These are phyloP conservation scores for Trypethelium eluteriae DNA, from an alignment of 495 filamentous ascomycete species.

Conservation along the genomic window DNA sequence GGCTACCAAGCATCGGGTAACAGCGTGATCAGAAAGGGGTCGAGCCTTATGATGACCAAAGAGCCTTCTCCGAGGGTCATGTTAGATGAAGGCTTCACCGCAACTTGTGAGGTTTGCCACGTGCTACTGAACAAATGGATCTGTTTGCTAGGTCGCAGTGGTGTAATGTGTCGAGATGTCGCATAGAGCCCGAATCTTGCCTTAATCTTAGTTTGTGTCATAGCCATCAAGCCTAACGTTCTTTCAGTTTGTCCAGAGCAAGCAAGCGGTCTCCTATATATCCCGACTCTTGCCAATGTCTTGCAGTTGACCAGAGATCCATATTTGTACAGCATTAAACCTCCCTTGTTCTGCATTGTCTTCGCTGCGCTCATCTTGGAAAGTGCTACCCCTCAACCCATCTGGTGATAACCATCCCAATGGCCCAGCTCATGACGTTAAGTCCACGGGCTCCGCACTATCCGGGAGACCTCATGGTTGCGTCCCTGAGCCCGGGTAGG, in stretches of 20 bases:
- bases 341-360: background rate
- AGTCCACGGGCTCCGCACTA: background rate
- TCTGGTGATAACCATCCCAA: background rate
- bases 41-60: background rate
- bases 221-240: background rate
- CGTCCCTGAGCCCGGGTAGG: background rate
- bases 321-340: background rate
- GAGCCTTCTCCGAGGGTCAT: background rate
- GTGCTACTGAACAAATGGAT: background rate
- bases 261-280: slow-evolving; percentile 5
- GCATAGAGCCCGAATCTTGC: background rate
- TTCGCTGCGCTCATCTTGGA: background rate
- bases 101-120: background rate
- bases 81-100: background rate
- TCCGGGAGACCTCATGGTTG: slow-evolving; percentile 2
- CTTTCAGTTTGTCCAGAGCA: background rate
- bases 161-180: background rate
- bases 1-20: background rate
- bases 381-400: too few relatives aligned
- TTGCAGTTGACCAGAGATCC: too few relatives aligned
- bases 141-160: background rate
- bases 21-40: background rate
- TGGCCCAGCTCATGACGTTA: background rate
- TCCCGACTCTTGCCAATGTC: too few relatives aligned
- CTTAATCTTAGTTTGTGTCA: background rate